Evolutionary conservation across 164 flowering plant genomes (phyloP), one percentile per base, ranked within the genome.

Genomic region (Dillenia turbinata): DNA sequence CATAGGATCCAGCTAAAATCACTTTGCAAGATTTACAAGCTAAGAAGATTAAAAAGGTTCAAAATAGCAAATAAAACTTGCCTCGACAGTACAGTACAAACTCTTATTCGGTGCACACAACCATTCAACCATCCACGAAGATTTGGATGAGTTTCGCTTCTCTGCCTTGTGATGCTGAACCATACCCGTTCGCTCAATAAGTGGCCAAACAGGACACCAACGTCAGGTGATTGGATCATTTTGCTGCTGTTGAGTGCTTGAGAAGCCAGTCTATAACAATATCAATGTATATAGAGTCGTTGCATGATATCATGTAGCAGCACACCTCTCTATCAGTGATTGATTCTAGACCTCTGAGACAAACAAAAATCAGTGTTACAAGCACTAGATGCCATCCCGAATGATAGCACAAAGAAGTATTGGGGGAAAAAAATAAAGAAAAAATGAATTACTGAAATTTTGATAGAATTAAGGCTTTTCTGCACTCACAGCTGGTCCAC

Each of bases 251-350:
- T 1, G 96, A 90, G 84, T 86, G 96, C 69, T 88, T 86, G 72
- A 90, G 86, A 45, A 90, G 92, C 94, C 94, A 90, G 64, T 90
- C 89, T 19, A 87, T 84, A 53, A 88, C 96, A 44, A 60, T 62
- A 46, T 87, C 90, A 50, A 90, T 90, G 76, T 90, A 88, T 60
- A 85, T 57, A 4, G 94, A 83, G 49, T 88, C 89, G 75, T 88
- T 90, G 83, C 97, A 90, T 7, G 94, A 90, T 66, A 86, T 90
- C 97, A 88, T 88, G 66, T 88, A 88, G 80, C 89, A 88, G 73
- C 95, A 79, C 9, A 90, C 97, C 74, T 88, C 95, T 68, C 90
- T 83, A 54, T 83, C 90, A 44, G 56, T 67, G 49, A 88, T 76
- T 26, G 82, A 71, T 44, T 77, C 85, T 47, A 88, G 87, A n/a